Evolutionary conservation across 2,329 filamentous ascomycete genomes (phyloP).

Genomic region (Fusarium solani-melongenae): DNA sequence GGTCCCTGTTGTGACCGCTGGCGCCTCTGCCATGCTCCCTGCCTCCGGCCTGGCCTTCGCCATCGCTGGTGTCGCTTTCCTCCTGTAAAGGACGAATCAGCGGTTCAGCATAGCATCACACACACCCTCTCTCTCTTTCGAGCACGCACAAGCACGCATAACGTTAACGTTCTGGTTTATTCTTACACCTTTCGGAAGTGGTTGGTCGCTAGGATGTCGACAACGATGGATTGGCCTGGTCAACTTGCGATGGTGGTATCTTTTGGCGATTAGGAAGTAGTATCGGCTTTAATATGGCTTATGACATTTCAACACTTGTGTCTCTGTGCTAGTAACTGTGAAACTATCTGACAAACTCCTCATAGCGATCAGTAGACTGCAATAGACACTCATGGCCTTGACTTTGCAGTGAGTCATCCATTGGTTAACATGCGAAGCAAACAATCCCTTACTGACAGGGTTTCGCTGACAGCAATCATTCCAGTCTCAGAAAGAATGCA

Average conservation of each 20-base stretch:
- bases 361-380: background rate
- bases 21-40: constrained; percentile 40
- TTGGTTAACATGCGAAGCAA: background rate
- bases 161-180: constrained; percentile 40
- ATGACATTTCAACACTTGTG: constrained; percentile 6
- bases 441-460: background rate
- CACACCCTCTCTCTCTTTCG: constrained; percentile 3
- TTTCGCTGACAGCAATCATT: background rate
- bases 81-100: constrained; percentile 36
- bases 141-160: constrained; percentile 23
- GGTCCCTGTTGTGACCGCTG: constrained; percentile 38
- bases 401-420: background rate
- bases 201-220: constrained; percentile 22
- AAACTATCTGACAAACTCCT: background rate
- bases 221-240: constrained; percentile 21
- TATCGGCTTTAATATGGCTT: constrained; percentile 39
- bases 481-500: background rate
- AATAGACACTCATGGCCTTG: background rate
- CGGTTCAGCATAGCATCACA: constrained; percentile 10
- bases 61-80: constrained; percentile 40
- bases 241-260: constrained; percentile 32
- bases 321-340: background rate
- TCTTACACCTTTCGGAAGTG: constrained; percentile 30
- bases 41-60: constrained; percentile 36
- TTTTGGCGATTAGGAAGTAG: constrained; percentile 38